Evolutionary conservation across 345 rosid genomes (phyloP), one percentile per base, ranked within the genome.

Genomic region (Balakata baccata): DNA sequence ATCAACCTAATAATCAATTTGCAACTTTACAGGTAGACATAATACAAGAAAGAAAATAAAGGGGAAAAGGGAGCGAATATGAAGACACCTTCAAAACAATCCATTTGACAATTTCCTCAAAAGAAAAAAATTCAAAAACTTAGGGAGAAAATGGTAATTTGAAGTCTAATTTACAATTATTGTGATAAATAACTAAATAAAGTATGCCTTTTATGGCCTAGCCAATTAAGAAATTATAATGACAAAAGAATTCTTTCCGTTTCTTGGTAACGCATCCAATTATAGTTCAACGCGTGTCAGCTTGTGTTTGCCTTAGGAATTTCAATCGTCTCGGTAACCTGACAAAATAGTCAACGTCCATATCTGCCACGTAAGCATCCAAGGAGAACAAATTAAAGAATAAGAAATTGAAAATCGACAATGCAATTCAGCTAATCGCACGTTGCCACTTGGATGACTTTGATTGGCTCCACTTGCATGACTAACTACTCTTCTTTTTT

Each of bases 241-340:
- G 37, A 57, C 66, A 59, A 52, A 38, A 11, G 64, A 56, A 51
- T 0, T 75, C 57, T 70, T 77, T 22, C 70, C 22, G 16, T 14
- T 54, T 68, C 38, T 7, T 38, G 39, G 7, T 16, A n/a, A 51
- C 25, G 2, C 1, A 37, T 5, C 73, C 73, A 59, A 68, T 67
- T 2, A 18, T 16, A 1, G 11, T 1, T 0, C 3, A 63, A 64
- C 79, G 57, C 81, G 79, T 66, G 74, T 76, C 67, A 3, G 20
- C 6, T 18, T 45, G 3, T 46, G 39, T 29, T 49, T 38, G 45
- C 38, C 16, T 16, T 22, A 63, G 52, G 77, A 74, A 80, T 80
- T 80, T 77, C 69, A 71, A 23, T 51, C 70, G 65, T 57, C 72
- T 29, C 12, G 73, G 79, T 37, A 75, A 78, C 59, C 58, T 72